Base-by-base conservation (phyloP, 2,329 filamentous ascomycete species). In the Colletotrichum spinosum region DNA sequence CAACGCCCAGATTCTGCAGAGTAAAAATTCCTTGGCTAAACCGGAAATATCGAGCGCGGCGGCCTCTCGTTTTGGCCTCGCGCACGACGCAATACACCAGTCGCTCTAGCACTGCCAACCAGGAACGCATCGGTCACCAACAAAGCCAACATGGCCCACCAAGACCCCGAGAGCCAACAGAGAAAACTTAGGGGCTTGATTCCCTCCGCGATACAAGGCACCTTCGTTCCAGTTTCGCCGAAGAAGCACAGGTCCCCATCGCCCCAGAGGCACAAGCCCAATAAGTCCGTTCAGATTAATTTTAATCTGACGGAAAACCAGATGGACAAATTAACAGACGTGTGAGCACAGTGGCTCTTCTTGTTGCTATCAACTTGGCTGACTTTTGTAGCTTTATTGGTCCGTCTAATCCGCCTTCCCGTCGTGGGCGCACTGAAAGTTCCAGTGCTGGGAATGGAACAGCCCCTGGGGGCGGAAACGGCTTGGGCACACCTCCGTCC, bases 291-390 rank as follows among this genome's bases (percentile, higher is more conserved):
- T 17, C 78, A 81, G 44, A 78, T 85, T 37, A 80, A 81, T 33
- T 76, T 85, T 69, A 83, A 83, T 66, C 68, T 85, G 59, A 85
- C 82, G 5, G 80, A 84, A 50, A 78, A 76, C 0, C 81, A 84
- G 65, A 79, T 85, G 76, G 79, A 84, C 60, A 81, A 76, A 64
- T 74, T 85, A 48, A 79, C 83, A 4, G 76, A 81, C 52, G 80
- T 77, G 83, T 84, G 75, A 66, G 80, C 49, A 35, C 17, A 44
- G 7, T 7, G 13, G 49, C 4, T 7, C 7, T 12, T 35, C 17
- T 45, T 45, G 13, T 44, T 15, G 8, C 12, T 7, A 9, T 8
- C 35, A 9, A 35, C 67, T 73, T 44, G 13, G 13, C 42, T 74
- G 53, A 6, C 2, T 9, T 55, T 38, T 7, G 48, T 38, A 79